Percentiles rank a stretch among this genome's conserved stretches.
Conservation (phyloP, 2,329 filamentous ascomycete genomes). For the Thielaviopsis musarum region DNA sequence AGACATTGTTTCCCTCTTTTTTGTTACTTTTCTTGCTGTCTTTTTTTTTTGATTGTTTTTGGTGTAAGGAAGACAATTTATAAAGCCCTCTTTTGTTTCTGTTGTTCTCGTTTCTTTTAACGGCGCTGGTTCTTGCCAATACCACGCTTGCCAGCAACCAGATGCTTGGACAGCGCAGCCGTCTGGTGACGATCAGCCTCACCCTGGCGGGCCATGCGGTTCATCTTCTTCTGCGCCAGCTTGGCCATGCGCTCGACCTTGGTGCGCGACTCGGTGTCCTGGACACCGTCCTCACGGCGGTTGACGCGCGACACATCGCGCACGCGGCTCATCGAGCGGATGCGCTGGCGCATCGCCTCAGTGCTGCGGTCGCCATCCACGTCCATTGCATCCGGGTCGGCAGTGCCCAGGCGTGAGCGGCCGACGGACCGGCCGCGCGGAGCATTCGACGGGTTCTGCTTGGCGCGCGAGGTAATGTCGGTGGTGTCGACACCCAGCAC, state of each 20-base stretch:
- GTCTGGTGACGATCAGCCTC: conserved; percentile 86
- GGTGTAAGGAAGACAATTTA: not conserved
- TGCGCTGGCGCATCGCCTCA: conserved; percentile 35
- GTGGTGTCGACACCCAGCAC: conserved; percentile 72
- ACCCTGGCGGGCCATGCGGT: conserved; percentile 90
- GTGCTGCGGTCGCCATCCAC: conserved; percentile 28
- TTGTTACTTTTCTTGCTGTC: conserved; percentile 7
- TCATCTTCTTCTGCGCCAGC: conserved; percentile 94
- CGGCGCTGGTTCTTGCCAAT: conserved; percentile 75
- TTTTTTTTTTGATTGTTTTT: not conserved
- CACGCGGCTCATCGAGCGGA: conserved; percentile 51
- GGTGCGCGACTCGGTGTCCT: conserved; percentile 43
- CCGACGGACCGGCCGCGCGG: conserved; percentile 54
- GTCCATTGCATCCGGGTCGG: conserved; percentile 62
- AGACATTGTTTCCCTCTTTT: conserved; percentile 18
- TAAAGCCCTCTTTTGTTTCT: not conserved
- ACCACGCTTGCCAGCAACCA: conserved; percentile 84
- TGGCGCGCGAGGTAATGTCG: conserved; percentile 54
- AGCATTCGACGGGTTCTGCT: conserved; percentile 38
- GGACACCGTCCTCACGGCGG: conserved; percentile 62
- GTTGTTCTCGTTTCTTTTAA: conserved; percentile 24
- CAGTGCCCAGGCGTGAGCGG: conserved; percentile 44
- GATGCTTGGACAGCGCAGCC: conserved; percentile 70
- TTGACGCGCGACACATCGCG: conserved; percentile 37
- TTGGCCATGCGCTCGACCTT: conserved; percentile 81